Base-by-base conservation (phyloP, 768 basidiomycete genomes). In the Ephemerocybe angulata region DNA sequence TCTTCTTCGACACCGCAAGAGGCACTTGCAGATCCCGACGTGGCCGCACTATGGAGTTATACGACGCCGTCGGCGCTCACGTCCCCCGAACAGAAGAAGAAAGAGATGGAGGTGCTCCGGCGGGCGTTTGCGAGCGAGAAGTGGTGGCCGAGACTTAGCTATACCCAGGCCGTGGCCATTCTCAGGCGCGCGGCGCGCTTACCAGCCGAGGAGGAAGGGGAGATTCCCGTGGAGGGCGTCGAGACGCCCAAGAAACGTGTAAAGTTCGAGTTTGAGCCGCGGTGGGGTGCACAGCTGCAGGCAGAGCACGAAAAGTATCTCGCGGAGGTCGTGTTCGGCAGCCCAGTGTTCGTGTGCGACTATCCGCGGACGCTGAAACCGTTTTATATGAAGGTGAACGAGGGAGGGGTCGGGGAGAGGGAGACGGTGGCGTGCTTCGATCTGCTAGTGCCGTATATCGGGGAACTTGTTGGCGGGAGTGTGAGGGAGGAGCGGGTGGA, bases 241-340 rank as follows among this genome's bases (percentile, higher is more conserved):
- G 29, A 22, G 25, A 62, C 76, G 58, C 61, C 60, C 66, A 31
- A 61, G 73, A 3, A 70, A 66, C 1, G 58, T 71, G 17, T 62
- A 46, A 56, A 67, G n/a, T 93, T 91, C 69, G 63, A 73, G 29
- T 84, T 78, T 62, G 61, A 68, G 22, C 84, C 90, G 0, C 64
- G 55, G 40, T 93, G 89, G 87, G 93, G 93, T 2, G 70, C 73
- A 22, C 65, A 80, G 0, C 74, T 99, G 13, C 85, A 87, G 66
- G 90, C 89, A 65, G 97, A 98, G 66, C 95, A 98, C 65, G 97
- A 99, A 69, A 84, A 85, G 47, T 96, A 88, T 85, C 78, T 99
- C 15, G 89, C 93, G 0, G 87, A 88, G 53, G 67, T 70, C 15
- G 69, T 87, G 48, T 72, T 85, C 50, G 66, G 74, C 24, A 88